Evolutionary conservation across 2,329 filamentous ascomycete genomes (phyloP).

Genomic region (Paecilomyces niveus): DNA sequence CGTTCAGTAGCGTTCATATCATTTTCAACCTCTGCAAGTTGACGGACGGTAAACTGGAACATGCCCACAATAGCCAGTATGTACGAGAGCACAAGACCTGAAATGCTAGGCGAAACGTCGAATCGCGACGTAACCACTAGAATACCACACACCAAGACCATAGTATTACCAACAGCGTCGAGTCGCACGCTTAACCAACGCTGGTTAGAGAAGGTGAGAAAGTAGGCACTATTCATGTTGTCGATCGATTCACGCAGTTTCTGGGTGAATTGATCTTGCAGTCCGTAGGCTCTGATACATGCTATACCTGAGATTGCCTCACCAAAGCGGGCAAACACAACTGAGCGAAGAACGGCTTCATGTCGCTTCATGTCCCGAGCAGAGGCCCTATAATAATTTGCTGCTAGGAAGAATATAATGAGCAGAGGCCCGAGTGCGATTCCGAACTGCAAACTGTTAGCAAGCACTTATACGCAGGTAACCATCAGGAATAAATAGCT

Average conservation of each 20-base stretch:
- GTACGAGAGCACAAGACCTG: slow-evolving; percentile 79
- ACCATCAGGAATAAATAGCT: background rate
- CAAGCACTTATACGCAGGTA: background rate
- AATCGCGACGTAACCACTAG: slow-evolving; percentile 86
- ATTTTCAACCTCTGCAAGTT: slow-evolving; percentile 92
- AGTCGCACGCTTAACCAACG: slow-evolving; percentile 79
- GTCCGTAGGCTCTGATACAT: slow-evolving; percentile 78
- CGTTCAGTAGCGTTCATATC: slow-evolving; percentile 97
- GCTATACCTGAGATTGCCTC: slow-evolving; percentile 80
- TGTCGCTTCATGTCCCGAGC: slow-evolving; percentile 92
- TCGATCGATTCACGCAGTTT: slow-evolving; percentile 68
- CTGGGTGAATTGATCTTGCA: slow-evolving; percentile 64
- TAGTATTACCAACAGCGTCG: slow-evolving; percentile 71
- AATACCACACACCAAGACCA: slow-evolving; percentile 84
- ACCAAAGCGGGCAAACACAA: slow-evolving; percentile 83
- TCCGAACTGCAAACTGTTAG: slow-evolving; percentile 47
- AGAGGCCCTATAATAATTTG: slow-evolving; percentile 82
- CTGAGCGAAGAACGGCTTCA: slow-evolving; percentile 79
- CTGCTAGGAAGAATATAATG: slow-evolving; percentile 70
- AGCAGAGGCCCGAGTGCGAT: slow-evolving; percentile 64
- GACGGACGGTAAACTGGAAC: slow-evolving; percentile 87
- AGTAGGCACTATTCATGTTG: slow-evolving; percentile 87
- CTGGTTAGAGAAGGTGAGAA: slow-evolving; percentile 87
- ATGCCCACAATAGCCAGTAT: slow-evolving; percentile 90
- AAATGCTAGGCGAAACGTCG: slow-evolving; percentile 71